phyloP scores from a whole-genome alignment of 257 asterid genomes.

The Jasminum sambac region DNA sequence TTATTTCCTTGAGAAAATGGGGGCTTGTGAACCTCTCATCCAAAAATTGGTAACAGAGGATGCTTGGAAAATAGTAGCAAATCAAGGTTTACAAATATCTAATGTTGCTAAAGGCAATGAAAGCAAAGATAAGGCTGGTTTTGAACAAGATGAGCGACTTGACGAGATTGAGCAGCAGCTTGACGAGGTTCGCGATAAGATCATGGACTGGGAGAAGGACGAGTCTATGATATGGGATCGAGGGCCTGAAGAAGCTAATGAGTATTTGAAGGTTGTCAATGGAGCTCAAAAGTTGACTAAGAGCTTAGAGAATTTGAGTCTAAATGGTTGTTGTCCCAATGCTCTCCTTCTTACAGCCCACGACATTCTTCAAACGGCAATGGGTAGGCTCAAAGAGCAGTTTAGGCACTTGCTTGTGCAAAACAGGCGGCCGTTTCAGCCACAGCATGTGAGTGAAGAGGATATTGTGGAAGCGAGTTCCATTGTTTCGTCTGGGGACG shows the following conservation, averaged over 20 bases:
- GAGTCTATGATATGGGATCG: conserved; percentile 81
- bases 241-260: conserved; percentile 66
- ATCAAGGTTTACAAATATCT: conserved; percentile 67
- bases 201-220: conserved; percentile 72
- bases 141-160: conserved; percentile 33
- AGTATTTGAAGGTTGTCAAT: conserved; percentile 67
- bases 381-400: conserved; percentile 90
- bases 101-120: conserved; percentile 37
- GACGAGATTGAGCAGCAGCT: conserved; percentile 62
- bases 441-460: conserved; percentile 70
- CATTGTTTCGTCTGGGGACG: conserved; percentile 74
- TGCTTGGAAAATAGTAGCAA: conserved; percentile 59
- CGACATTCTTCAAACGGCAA: conserved; percentile 76
- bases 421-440: conserved; percentile 81
- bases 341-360: conserved; percentile 51
- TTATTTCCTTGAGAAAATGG: conserved; percentile 38
- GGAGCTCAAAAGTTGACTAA: conserved; percentile 62
- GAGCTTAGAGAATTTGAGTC: conserved; percentile 49
- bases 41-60: conserved; percentile 51
- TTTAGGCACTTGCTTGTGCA: conserved; percentile 75
- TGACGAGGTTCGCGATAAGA: conserved; percentile 48
- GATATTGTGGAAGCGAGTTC: conserved; percentile 66
- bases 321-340: conserved; percentile 19
- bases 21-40: conserved; percentile 43
- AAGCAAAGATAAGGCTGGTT: conserved; percentile 19